Base-by-base conservation (phyloP, 345 rosid genomes). In the Heritiera littoralis region DNA sequence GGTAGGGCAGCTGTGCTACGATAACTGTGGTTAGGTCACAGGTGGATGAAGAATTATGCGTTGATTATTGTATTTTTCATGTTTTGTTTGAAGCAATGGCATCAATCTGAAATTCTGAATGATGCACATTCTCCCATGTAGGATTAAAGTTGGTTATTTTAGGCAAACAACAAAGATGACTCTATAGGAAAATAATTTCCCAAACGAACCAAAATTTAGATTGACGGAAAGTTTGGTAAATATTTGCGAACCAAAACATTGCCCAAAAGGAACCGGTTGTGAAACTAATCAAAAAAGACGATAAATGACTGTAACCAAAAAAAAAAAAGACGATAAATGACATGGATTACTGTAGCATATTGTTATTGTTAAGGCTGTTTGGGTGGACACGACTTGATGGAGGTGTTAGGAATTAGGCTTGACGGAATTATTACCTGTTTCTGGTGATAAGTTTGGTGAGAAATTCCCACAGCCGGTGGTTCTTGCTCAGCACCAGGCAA, bases 381-480 rank as follows among this genome's bases (percentile, higher is more conserved):
- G 67, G 38, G 61, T 56, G 35, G 73, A 67, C 61, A 76, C 20
- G 80, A 71, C 59, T 71, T 54, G 61, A 38, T 35, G 55, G 38
- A 5, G 2, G 45, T 60, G 28, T 64, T 56, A 32, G 18, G 59
- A 60, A 60, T n/a, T 43, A 32, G 7, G 80, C 58, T 51, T 60
- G 80, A 55, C 38, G 66, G 69, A 77, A 18, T 11, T 41, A 72
- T 87, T 83, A 95, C 98, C 95, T 92, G 89, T 93, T 93, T 86
- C 95, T 83, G 23, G 92, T 86, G 78, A 92, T 82, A 9, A 92
- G 90, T 83, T 82, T 92, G 86, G 90, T 78, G 64, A 95, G 89
- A 81, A 89, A 93, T 77, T 93, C 98, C 93, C 93, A 92, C 45
- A 91, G 35, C 67, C 96, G 88, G 80, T 95, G 99, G 80, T 95